These are phyloP conservation scores for Hansenula lynferdii DNA, from an alignment of 1,139 yeast genomes.

Conservation along the genomic window DNA sequence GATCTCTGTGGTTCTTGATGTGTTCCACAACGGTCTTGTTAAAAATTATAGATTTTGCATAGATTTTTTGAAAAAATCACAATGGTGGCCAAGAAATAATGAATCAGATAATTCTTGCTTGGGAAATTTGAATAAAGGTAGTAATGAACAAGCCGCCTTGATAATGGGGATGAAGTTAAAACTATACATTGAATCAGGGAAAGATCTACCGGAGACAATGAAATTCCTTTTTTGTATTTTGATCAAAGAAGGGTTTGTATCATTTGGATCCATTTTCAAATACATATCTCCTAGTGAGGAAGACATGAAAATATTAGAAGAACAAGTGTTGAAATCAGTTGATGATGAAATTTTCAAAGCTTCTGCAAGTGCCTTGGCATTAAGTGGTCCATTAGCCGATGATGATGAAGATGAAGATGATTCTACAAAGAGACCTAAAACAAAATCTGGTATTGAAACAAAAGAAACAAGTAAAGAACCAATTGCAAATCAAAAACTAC, in stretches of 20 bases:
- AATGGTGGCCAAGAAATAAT: constrained; percentile 58
- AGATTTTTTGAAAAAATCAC: constrained; percentile 43
- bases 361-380: constrained; percentile 73
- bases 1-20: constrained; percentile 55
- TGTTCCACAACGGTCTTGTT: constrained; percentile 41
- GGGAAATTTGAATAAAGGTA: constrained; percentile 41
- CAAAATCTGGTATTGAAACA: constrained; percentile 10
- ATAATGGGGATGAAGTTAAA: constrained; percentile 54
- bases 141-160: constrained; percentile 55
- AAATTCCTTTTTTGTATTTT: constrained; percentile 46
- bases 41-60: constrained; percentile 43
- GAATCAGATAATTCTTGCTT: constrained; percentile 28
- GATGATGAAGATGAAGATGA: constrained; percentile 56
- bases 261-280: constrained; percentile 58
- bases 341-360: constrained; percentile 63
- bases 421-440: too few relatives aligned
- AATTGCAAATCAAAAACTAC: constrained; percentile 22
- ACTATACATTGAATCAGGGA: constrained; percentile 28
- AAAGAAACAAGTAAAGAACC: constrained; percentile 13
- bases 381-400: constrained; percentile 81
- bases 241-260: constrained; percentile 65
- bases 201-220: constrained; percentile 39
- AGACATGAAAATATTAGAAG: constrained; percentile 33
- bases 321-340: constrained; percentile 42
- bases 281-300: constrained; percentile 44